These are phyloP conservation scores for Myxozyma mucilagina DNA, from an alignment of 805 yeast genomes.

Conservation along the genomic window DNA sequence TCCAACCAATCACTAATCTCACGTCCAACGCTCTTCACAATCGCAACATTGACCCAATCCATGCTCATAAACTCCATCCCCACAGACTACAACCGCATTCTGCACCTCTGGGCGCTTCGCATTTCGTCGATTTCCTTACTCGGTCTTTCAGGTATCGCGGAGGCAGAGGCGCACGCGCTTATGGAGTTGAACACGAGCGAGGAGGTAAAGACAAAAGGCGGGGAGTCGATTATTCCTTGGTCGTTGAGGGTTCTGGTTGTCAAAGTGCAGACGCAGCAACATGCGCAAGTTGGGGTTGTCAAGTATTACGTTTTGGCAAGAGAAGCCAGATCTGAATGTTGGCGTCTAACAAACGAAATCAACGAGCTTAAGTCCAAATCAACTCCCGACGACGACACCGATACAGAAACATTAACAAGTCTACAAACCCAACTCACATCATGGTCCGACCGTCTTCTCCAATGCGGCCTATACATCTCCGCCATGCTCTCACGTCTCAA, in stretches of 20 bases:
- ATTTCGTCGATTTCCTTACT: constrained; percentile 16
- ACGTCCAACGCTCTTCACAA: constrained; percentile 19
- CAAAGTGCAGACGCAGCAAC: constrained; percentile 40
- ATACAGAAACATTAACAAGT: not conserved
- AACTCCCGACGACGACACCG: not conserved
- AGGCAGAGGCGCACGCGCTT: constrained; percentile 37
- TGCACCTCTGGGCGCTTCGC: constrained; percentile 26
- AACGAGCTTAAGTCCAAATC: not conserved
- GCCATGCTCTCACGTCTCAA: constrained; percentile 40
- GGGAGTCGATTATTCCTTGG: constrained; percentile 39
- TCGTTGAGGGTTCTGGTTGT: constrained; percentile 38
- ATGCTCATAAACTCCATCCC: constrained; percentile 13
- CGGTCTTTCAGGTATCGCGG: constrained; percentile 35
- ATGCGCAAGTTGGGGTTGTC: constrained; percentile 40
- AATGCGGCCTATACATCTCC: constrained; percentile 38
- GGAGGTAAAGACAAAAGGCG: constrained; percentile 28
- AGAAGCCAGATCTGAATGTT: constrained; percentile 39
- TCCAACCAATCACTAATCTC: constrained; percentile 18
- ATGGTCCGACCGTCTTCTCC: constrained; percentile 8
- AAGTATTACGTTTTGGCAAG: constrained; percentile 40
- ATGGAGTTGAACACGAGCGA: constrained; percentile 35
- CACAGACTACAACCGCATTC: constrained; percentile 19
- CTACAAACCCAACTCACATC: not conserved
- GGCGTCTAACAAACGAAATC: constrained; percentile 8
- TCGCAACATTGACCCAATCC: constrained; percentile 13